Evolutionary conservation across 768 basidiomycete genomes (phyloP), one percentile per base, ranked within the genome.

Genomic region (Rhodocollybia butyracea): DNA sequence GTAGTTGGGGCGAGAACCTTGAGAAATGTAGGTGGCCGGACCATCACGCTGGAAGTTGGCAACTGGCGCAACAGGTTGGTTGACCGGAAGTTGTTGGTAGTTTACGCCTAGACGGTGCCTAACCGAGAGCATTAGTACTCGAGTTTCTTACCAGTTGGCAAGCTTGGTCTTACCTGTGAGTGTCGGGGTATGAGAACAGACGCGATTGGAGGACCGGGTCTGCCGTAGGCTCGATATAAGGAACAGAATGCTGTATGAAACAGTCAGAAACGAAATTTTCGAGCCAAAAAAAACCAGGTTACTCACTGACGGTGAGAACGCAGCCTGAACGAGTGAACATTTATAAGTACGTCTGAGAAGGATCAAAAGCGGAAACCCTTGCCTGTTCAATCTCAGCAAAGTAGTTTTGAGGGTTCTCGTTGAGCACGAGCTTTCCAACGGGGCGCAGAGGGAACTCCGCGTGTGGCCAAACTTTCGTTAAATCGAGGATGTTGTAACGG

Each of bases 371-470:
- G 68, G 59, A 61, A 66, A 58, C 77, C n/a, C n/a, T 60, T 32
- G 90, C 88, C 76, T 98, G 94, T 70, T 98, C 95, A 43, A 94
- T 86, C 75, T 98, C 95, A 48, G 93, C 86, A 57, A 97, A 97
- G 81, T 93, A 97, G 75, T 93, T 92, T 67, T 86, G 76, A 19
- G 80, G 76, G 65, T 89, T 88, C 71, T 89, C 80, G 68, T 91
- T 81, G 59, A 91, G 80, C 21, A 90, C 88, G 54, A 97, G 74
- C 68, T 86, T 93, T 64, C 94, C 95, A 60, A 98, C 72, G 39
- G 85, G 87, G 60, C 93, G 87, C 60, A 97, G 79, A n/a, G 95
- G 96, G 74, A 80, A 94, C 8, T 94, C 82, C 48, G 73, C 71
- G 68, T 98, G 95, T 6, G 96, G 85, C 86, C 94, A 94, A 63